Base-by-base conservation (phyloP, 2,329 filamentous ascomycete genomes). In the Colletotrichum horii region DNA sequence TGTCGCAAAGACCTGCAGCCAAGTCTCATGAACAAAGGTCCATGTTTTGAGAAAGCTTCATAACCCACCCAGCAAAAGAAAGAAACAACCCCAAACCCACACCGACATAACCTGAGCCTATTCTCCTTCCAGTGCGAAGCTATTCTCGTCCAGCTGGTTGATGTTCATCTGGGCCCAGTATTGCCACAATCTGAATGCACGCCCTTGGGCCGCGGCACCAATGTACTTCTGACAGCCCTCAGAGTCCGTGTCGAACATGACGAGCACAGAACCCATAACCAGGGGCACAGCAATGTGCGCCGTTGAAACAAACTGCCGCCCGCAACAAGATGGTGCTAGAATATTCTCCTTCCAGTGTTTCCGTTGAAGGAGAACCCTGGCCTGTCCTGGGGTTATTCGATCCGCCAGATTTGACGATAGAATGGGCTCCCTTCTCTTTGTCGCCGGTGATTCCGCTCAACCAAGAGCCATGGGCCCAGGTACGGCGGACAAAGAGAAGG, bases 141-240 rank as follows among this genome's bases (percentile, higher is more conserved):
- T n/a, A 5, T 43, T 43, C 5, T 43, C 19, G 1, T 0, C 38
- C 9, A 43, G 0, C 38, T 0, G 38, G 19, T n/a, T n/a, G 9
- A 0, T n/a, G 38, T 43, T n/a, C 19, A 43, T n/a, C 19, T 12
- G 38, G n/a, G 38, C 19, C 38, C 38, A n/a, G 19, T n/a, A 43
- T 19, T 12, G 38, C 19, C 5, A n/a, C 9, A 43, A 12, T 12
- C 3, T 12, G 8, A 43, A 43, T 0, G 5, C 19, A 12, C 9
- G 38, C 38, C 8, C 38, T 43, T 43, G 19, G 19, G 3, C 1
- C 3, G 9, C 9, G 19, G 38, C 38, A 43, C 6, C 5, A n/a
- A 43, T 43, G 38, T 11, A 43, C 0, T 43, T 12, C 38, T 5
- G 19, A 43, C 16, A 43, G 36, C 16, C 36, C 0, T 43, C 19